Percentiles rank a stretch among this genome's conserved stretches.
These are phyloP conservation scores for Hippophae tibetana DNA, from an alignment of 306 rosid genomes.

Conservation along the genomic window DNA sequence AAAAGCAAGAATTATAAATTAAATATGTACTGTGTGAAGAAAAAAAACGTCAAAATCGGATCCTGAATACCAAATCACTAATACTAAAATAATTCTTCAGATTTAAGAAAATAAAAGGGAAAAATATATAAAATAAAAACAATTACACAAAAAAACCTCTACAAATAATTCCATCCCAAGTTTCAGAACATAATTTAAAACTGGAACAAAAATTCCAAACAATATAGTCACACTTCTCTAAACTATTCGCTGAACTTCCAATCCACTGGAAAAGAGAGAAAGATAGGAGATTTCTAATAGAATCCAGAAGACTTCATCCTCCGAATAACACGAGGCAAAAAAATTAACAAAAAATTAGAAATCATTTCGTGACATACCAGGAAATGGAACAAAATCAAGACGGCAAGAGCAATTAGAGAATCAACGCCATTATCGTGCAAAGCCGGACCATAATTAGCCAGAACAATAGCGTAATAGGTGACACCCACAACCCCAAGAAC, in stretches of 20 bases:
- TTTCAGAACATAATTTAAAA: neutral
- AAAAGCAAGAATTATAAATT: neutral
- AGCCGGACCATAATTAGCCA: conserved; percentile 80
- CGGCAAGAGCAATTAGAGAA: conserved; percentile 46
- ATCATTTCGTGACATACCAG: conserved; percentile 48
- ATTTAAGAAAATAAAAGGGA: neutral
- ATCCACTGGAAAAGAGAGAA: neutral
- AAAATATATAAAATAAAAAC: neutral
- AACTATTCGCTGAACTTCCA: neutral
- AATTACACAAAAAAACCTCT: neutral
- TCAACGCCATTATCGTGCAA: conserved; percentile 61
- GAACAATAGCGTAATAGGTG: conserved; percentile 90
- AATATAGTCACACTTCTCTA: neutral
- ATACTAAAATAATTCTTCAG: neutral
- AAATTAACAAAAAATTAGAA: neutral
- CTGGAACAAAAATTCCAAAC: neutral
- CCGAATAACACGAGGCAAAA: neutral
- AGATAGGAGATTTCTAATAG: neutral
- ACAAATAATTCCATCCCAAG: neutral
- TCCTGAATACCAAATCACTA: neutral
- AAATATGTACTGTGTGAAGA: too few species aligned
- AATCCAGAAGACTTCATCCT: conserved; percentile 1
- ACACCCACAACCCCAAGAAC: conserved; percentile 98
- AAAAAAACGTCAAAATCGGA: too few species aligned
- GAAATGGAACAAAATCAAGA: conserved; percentile 80